Conservation (phyloP, 345 rosid genomes). For the Hibiscus mutabilis region DNA sequence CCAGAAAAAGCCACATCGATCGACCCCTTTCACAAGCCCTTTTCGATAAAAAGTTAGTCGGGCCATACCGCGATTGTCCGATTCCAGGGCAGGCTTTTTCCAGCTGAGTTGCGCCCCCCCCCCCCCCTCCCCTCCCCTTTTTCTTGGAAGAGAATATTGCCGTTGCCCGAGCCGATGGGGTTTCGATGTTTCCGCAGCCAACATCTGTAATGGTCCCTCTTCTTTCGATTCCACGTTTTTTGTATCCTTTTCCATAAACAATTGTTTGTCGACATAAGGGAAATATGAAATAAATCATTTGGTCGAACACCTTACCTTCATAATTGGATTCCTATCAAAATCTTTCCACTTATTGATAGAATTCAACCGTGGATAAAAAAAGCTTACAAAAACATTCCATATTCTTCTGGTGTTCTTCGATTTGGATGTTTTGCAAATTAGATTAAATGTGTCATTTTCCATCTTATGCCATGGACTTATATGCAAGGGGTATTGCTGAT, state of each 20-base stretch:
- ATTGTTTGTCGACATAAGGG: neutral
- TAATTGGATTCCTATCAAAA: neutral
- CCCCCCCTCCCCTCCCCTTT: too few species aligned
- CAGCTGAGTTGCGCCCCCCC: neutral
- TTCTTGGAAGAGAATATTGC: neutral
- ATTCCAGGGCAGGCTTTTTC: conserved; percentile 6
- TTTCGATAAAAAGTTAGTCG: conserved; percentile 18
- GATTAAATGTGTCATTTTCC: neutral
- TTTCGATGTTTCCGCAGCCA: neutral
- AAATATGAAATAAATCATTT: neutral
- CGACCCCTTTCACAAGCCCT: neutral
- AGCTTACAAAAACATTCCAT: neutral
- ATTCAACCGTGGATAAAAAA: neutral
- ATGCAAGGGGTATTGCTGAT: neutral
- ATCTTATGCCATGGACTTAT: neutral
- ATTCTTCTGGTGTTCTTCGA: neutral
- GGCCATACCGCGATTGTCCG: conserved; percentile 7
- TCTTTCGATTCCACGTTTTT: neutral
- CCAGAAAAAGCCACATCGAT: neutral
- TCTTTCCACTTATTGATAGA: neutral
- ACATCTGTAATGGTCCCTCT: conserved; percentile 13
- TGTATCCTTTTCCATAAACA: neutral
- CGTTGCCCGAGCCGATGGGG: neutral
- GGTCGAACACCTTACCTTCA: neutral
- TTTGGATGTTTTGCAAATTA: neutral